Base-by-base conservation (phyloP, 352 stramenopile species). In the Globisporangium camurandrum region DNA sequence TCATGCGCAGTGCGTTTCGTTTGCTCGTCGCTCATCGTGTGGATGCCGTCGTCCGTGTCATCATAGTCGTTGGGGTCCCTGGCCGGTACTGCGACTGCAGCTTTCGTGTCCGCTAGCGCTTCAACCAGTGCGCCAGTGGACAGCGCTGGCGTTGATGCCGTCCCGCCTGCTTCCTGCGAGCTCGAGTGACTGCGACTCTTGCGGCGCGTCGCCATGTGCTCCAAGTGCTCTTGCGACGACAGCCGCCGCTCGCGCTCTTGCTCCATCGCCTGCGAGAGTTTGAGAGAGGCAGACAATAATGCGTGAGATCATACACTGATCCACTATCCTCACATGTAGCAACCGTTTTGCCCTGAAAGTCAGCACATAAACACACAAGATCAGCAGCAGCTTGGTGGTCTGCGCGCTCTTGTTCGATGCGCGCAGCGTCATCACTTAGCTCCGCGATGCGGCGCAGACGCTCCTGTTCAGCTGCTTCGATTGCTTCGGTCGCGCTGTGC, bases 251-350 rank as follows among this genome's bases (percentile, higher is more conserved):
- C 58, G 16, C 77, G 68, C 31, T 87, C 77, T 20, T 67, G 64
- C 57, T 87, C 72, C 63, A 86, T 80, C 17, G 58, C 60, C 59
- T 69, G 22, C n/a, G 17, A n/a, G n/a, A n/a, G n/a, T n/a, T n/a
- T n/a, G n/a, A n/a, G n/a, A n/a, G n/a, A n/a, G n/a, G n/a, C n/a
- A n/a, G n/a, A n/a, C n/a, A n/a, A n/a, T n/a, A n/a, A n/a, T n/a
- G n/a, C n/a, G n/a, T n/a, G n/a, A n/a, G n/a, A n/a, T n/a, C n/a
- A n/a, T n/a, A n/a, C n/a, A n/a, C n/a, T n/a, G n/a, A n/a, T n/a
- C n/a, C n/a, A n/a, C n/a, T n/a, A n/a, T n/a, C n/a, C n/a, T n/a
- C n/a, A n/a, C n/a, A n/a, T n/a, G n/a, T n/a, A n/a, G n/a, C n/a
- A n/a, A n/a, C n/a, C n/a, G n/a, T n/a, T n/a, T n/a, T n/a, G n/a